Base-by-base conservation (phyloP, 2,329 filamentous ascomycete genomes). In the Arachnopeziza araneosa region DNA sequence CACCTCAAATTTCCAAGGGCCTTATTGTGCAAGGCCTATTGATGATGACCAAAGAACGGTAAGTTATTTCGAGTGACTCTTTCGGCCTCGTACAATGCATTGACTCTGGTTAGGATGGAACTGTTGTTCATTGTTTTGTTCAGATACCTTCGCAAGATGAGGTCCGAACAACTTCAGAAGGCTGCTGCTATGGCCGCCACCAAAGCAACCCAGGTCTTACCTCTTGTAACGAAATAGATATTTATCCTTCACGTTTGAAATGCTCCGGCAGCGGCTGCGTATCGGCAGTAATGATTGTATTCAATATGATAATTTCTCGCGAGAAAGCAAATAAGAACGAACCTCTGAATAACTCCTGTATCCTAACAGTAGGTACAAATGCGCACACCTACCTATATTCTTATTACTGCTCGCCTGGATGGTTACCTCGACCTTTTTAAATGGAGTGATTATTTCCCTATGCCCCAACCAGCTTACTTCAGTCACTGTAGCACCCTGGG, bases 11-110 rank as follows among this genome's bases (percentile, higher is more conserved):
- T 56, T 75, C 92, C 61, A 99, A 99, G 77, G 95, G 95, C 1
- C 77, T 99, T 56, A 74, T 99, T 54, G 95, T 99, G 1, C 95
- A 99, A 72, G 95, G 95, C 55, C 85, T 99, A 59, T 80, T 99
- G 49, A 99, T 99, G 95, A 99, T 97, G 92, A 95, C 92, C 54
- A 99, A 99, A 78, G 95, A 99, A 77, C 84, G 92, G 90, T 92
- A 80, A 67, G 80, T 56, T 52, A 52, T 53, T 24, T 54, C 10
- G 56, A 53, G 3, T 54, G 9, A n/a, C n/a, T n/a, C n/a, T 51
- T 8, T 51, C 54, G 48, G 9, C 26, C 14, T 21, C 14, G 19
- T 52, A 17, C n/a, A 24, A 59, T 52, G 49, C 52, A 21, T 44
- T 60, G 60, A 62, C 49, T 52, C 24, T 66, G 1, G 21, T 55